Base-by-base conservation (phyloP, 257 asterid genomes). In the Jasminum sambac region DNA sequence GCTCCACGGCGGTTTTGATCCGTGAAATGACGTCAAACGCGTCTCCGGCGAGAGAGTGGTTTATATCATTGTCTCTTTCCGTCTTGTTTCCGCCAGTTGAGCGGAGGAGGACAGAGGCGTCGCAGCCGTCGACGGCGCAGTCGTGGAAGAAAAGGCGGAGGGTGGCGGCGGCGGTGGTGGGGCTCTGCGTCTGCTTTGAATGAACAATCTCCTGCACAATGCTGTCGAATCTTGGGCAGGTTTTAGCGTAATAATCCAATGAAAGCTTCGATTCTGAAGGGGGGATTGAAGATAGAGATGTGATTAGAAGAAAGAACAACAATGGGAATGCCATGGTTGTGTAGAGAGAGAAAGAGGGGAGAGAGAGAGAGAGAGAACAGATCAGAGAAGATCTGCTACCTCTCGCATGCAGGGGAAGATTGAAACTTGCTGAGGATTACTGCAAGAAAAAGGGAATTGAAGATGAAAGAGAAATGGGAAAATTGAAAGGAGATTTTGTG, bases 131-230 rank as follows among this genome's bases (percentile, higher is more conserved):
- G 72, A 86, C 85, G 84, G 90, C 81, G 81, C 92, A 87, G 82
- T 93, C 98, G 78, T 92, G 98, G 86, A 92, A 89, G 89, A 90
- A 88, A 77, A 92, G 83, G 74, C 98, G 98, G 84, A 92, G 95
- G 5, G 96, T 73, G 63, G 86, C 98, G 78, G 96, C 96, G 73
- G 97, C 98, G 67, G 97, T 94, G 80, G 98, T 94, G 40, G 98
- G 98, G 64, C 96, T 82, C 60, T 87, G 84, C 87, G 98, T 65
- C 90, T 94, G 89, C 82, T 81, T 55, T 85, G 86, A 75, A 92
- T 87, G 38, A 1, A 55, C 62, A 8, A 87, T 82, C 43, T 89
- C 87, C 68, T 86, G 78, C 77, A 90, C 88, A 82, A 94, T 90
- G 78, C 81, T 83, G 17, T 87, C 87, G 64, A 94, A 90, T 41